Base-by-base conservation (phyloP, 257 asterid genomes). In the Scutellaria barbata region DNA sequence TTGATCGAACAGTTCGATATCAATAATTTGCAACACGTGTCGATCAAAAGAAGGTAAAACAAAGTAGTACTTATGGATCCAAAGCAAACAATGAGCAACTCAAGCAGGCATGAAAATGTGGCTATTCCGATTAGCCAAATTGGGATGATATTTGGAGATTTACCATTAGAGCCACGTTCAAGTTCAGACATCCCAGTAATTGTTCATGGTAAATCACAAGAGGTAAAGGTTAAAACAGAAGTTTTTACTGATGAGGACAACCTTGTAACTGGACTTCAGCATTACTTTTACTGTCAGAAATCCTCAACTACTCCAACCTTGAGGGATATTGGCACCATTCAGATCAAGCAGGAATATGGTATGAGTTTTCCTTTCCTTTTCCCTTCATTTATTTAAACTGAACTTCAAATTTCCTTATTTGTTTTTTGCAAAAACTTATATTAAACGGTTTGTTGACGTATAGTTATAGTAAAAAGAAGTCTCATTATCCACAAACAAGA, bases 341-440 rank as follows among this genome's bases (percentile, higher is more conserved):
- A 50, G 17, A 72, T 80, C 2, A 80, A 76, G 55, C 76, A 72
- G 6, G 81, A 75, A 67, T 37, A 53, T 40, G 80, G 80, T 71
- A 22, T 2, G 73, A 51, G 8, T 30, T 25, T 25, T n/a, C n/a
- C n/a, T n/a, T n/a, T 22, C 25, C 0, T 22, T 22, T 22, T 22
- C 25, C 25, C 25, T 22, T 2, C 2, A 22, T 22, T 22, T 22
- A 22, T 22, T 22, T 22, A 22, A 22, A n/a, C n/a, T n/a, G n/a
- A n/a, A n/a, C n/a, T n/a, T n/a, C n/a, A n/a, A n/a, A n/a, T n/a
- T n/a, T n/a, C n/a, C n/a, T n/a, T n/a, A n/a, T n/a, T n/a, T n/a
- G n/a, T n/a, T n/a, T n/a, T n/a, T n/a, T n/a, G n/a, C n/a, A n/a
- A n/a, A n/a, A n/a, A n/a, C n/a, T n/a, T n/a, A n/a, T n/a, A n/a